These are phyloP conservation scores for Abelmoschus esculentus DNA, from an alignment of 345 rosid genomes.

Conservation along the genomic window DNA sequence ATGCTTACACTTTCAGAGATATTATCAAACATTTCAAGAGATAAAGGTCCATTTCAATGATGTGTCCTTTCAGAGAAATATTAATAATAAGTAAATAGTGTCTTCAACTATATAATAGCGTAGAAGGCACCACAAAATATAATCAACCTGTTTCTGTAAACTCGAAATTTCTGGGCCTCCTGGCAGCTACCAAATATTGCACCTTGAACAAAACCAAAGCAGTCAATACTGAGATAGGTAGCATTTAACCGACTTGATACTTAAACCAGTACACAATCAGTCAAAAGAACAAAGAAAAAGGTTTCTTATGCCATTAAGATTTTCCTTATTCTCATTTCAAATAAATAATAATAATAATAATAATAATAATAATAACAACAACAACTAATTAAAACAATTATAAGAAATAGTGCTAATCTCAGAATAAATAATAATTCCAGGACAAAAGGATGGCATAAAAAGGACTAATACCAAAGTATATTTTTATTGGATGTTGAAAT, in stretches of 20 bases:
- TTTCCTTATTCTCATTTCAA: not conserved
- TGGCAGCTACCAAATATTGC: conserved; percentile 89
- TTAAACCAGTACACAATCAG: not conserved
- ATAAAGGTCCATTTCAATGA: not conserved
- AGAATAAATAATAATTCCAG: not conserved
- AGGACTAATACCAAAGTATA: conserved; percentile 65
- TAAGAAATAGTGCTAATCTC: not conserved
- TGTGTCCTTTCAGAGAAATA: not conserved
- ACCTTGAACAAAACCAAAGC: conserved; percentile 35
- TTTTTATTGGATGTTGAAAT: conserved; percentile 93
- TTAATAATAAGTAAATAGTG: not conserved
- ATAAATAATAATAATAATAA: not conserved
- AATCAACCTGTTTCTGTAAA: conserved; percentile 66
- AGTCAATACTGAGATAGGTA: not conserved
- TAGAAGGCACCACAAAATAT: conserved; percentile 1
- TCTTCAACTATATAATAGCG: not conserved
- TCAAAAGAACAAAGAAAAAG: conserved; percentile 4
- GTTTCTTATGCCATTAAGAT: not conserved
- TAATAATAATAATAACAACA: not conserved
- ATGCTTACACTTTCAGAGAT: not conserved
- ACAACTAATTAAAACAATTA: not conserved
- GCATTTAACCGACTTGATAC: not conserved
- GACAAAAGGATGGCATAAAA: not conserved
- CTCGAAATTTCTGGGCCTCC: conserved; percentile 75
- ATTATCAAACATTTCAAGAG: not conserved